A percentile compares a stretch with the other conserved stretches of the same genome.
Evolutionary conservation across 2,329 filamentous ascomycete species (phyloP).

Genomic region (Botrytis deweyae): DNA sequence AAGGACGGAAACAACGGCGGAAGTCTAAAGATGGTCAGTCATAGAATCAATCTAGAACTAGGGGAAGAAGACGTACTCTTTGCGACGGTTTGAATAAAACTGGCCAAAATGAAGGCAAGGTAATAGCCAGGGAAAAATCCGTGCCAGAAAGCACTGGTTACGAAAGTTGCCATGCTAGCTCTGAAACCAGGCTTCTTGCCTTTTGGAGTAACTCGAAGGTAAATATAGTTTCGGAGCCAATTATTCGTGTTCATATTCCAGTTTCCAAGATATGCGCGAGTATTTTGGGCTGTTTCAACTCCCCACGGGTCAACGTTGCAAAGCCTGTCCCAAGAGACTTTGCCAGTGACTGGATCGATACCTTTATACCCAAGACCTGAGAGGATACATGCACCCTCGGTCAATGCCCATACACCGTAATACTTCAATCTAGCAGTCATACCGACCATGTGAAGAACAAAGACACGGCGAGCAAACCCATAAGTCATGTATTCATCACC

Average conservation of each 20-base stretch:
- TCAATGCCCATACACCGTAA: conserved; percentile 92
- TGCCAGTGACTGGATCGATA: conserved; percentile 78
- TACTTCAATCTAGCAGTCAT: conserved; percentile 86
- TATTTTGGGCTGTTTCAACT: conserved; percentile 89
- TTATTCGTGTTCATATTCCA: conserved; percentile 99
- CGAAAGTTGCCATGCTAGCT: conserved; percentile 89
- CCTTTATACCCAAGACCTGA: conserved; percentile 94
- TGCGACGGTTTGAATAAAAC: conserved; percentile 86
- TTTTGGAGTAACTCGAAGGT: conserved; percentile 88
- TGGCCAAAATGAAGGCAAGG: conserved; percentile 82
- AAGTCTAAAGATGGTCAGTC: conserved; percentile 58
- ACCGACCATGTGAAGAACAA: conserved; percentile 79
- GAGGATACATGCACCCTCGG: conserved; percentile 92
- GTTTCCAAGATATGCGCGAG: conserved; percentile 82
- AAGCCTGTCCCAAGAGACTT: conserved; percentile 84
- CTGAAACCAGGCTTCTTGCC: conserved; percentile 96
- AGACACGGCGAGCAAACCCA: conserved; percentile 70
- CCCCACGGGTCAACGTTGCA: conserved; percentile 85
- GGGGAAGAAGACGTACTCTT: conserved; percentile 67
- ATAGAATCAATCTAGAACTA: neutral
- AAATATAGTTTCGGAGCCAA: conserved; percentile 95
- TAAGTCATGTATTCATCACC: conserved; percentile 65
- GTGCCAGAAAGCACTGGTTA: conserved; percentile 95
- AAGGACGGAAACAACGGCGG: conserved; percentile 84
- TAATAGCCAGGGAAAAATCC: conserved; percentile 98